phyloP scores from a whole-genome alignment of 2,329 filamentous ascomycete species.

The Chaetomiaceae sp. region DNA sequence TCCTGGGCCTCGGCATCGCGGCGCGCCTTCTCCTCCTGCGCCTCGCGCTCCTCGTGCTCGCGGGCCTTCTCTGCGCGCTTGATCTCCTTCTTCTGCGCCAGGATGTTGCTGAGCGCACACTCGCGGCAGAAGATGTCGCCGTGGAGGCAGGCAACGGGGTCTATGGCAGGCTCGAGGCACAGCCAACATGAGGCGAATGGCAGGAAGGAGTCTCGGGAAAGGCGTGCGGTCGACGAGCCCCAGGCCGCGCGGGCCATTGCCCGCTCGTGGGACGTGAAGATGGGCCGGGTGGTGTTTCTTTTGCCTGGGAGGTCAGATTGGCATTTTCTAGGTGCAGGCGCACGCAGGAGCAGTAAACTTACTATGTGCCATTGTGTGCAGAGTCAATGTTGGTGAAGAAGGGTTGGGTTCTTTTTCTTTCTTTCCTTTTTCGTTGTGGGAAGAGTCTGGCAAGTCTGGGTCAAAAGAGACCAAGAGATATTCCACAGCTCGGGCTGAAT shows the following conservation, averaged over 20 bases:
- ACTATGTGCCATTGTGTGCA: slow-evolving; percentile 42
- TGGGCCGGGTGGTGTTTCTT: slow-evolving; percentile 83
- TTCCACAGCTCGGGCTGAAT: no score
- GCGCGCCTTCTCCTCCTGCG: slow-evolving; percentile 53
- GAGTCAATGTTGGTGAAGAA: neutral
- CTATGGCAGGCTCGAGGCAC: slow-evolving; percentile 74
- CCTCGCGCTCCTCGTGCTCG: slow-evolving; percentile 57
- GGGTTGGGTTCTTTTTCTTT: neutral
- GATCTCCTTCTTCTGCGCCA: slow-evolving; percentile 87
- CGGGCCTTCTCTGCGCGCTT: slow-evolving; percentile 68
- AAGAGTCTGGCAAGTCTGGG: no score
- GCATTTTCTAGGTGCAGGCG: no score
- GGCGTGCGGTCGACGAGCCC: slow-evolving; percentile 75
- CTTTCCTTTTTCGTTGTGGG: no score
- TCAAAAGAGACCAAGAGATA: no score
- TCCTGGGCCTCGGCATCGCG: slow-evolving; percentile 65
- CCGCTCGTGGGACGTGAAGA: slow-evolving; percentile 92
- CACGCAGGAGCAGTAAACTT: slow-evolving; percentile 28
- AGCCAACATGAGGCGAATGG: slow-evolving; percentile 85
- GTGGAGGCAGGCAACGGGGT: slow-evolving; percentile 76
- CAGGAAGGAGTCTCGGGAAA: slow-evolving; percentile 86
- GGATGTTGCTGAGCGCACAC: slow-evolving; percentile 85
- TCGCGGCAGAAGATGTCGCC: slow-evolving; percentile 95
- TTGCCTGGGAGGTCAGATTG: slow-evolving; percentile 50
- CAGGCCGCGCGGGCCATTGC: slow-evolving; percentile 75